Percentiles rank a stretch among this genome's conserved stretches.
These are phyloP conservation scores for Microcyclospora pomicola DNA, from an alignment of 2,329 filamentous ascomycete genomes.

Conservation along the genomic window DNA sequence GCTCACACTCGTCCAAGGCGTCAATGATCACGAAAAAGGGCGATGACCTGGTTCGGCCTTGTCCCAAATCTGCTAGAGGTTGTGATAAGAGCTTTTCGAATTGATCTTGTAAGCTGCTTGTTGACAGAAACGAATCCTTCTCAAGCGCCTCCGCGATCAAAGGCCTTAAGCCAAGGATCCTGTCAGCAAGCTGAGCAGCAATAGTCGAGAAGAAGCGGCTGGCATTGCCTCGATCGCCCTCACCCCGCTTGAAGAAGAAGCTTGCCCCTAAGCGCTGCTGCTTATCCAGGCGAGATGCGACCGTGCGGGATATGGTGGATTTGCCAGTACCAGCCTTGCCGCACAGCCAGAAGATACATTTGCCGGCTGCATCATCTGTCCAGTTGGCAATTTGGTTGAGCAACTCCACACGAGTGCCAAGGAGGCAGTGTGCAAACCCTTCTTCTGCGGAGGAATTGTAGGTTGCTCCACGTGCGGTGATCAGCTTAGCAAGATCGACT, in stretches of 20 bases:
- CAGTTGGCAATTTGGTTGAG: constrained; percentile 13
- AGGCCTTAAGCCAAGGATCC: neutral
- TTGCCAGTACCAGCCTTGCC: constrained; percentile 23
- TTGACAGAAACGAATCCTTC: constrained; percentile 1
- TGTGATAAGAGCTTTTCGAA: constrained; percentile 5
- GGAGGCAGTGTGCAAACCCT: constrained; percentile 12
- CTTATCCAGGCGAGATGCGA: constrained; percentile 10
- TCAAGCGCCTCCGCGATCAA: constrained; percentile 1
- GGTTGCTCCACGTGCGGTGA: constrained; percentile 6
- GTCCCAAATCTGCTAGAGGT: constrained; percentile 1
- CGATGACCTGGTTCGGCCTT: neutral
- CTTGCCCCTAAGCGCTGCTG: constrained; percentile 6
- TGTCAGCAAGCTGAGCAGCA: constrained; percentile 4
- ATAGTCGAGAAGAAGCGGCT: constrained; percentile 6
- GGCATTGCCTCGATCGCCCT: constrained; percentile 5
- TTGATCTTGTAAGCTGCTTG: constrained; percentile 2
- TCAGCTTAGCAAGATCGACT: constrained; percentile 4
- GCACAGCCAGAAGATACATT: constrained; percentile 21
- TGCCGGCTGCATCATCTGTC: constrained; percentile 8
- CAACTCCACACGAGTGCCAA: constrained; percentile 14
- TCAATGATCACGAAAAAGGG: constrained; percentile 14
- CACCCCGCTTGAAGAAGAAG: constrained; percentile 13
- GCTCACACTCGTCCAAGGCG: constrained; percentile 23
- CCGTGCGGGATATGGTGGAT: constrained; percentile 20
- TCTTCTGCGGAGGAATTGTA: constrained; percentile 14